Evolutionary conservation across 129 eudicot genomes (phyloP), one percentile per base, ranked within the genome.

Genomic region (Saussurea involucrata): DNA sequence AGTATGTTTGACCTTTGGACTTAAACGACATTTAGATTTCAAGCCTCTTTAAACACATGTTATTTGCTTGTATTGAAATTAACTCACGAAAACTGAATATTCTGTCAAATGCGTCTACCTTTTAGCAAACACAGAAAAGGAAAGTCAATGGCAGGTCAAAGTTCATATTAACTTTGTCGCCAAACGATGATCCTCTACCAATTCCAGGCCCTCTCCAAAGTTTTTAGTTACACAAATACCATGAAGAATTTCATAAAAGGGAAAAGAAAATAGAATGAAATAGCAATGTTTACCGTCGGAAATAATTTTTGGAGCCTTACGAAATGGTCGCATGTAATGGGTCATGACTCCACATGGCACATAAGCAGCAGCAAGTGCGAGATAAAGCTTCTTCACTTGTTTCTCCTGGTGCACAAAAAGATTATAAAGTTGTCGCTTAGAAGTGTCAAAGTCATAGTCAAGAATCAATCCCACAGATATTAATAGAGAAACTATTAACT

Each of bases 301-400:
- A 29, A 95, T 55, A 81, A 95, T 82, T 75, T 95, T 87, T 46
- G 99, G 99, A 12, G 99, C 93, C 71, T 72, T 86, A 70, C 86
- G 86, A 36, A 85, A 66, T 31, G 97, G 99, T 21, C 92, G 94
- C 99, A 95, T 95, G 79, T 89, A 95, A 85, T 95, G 99, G 11
- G 94, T 89, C 78, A 95, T 77, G 76, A 92, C 69, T 82, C 97
- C 97, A 81, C 72, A 25, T 68, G 97, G 85, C 34, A 95, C 88
- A 13, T 89, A 90, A 82, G 94, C 93, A 81, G 92, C 92, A 61
- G 87, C 89, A 83, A 95, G 92, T 71, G 99, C 99, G 61, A 92
- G 99, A 85, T 95, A 95, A 33, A 89, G 90, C 84, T 95, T 95
- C 89, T 89, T 89, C 72, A 95, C 93, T 92, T 77, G 86, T 81